Evolutionary conservation across 2,329 filamentous ascomycete genomes (phyloP).

Genomic region (Pezizomycotina sp.): DNA sequence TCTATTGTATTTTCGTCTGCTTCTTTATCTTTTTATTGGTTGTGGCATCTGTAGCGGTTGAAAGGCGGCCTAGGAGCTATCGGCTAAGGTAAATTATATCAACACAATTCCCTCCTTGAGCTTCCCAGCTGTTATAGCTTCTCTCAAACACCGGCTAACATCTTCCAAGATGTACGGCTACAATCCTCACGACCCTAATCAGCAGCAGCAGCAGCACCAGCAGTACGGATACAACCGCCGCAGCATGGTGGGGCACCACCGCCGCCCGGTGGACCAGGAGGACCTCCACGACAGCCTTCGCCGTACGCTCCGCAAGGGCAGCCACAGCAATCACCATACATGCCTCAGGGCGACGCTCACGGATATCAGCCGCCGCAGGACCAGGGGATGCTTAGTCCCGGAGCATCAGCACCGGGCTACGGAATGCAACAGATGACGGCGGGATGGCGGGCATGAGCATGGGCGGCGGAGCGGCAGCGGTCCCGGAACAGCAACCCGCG

Average conservation of each 20-base stretch:
- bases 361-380: slow-evolving; percentile 20
- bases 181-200: not conserved
- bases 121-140: no score
- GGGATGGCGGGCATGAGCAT: slow-evolving; percentile 45
- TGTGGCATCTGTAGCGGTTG: no score
- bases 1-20: no score
- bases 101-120: no score
- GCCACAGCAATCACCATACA: slow-evolving; percentile 11
- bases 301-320: slow-evolving; percentile 19
- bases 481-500: slow-evolving; percentile 35
- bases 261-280: slow-evolving; percentile 16
- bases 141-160: no score
- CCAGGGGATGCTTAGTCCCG: slow-evolving; percentile 23
- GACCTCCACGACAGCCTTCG: slow-evolving; percentile 7
- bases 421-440: slow-evolving; percentile 28
- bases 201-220: slow-evolving; percentile 8
- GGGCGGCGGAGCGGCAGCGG: no score
- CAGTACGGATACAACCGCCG: slow-evolving; percentile 1
- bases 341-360: slow-evolving; percentile 20
- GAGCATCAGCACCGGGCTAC: slow-evolving; percentile 28
- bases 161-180: no score
- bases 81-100: no score
- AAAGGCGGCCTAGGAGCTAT: no score
- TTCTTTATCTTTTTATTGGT: no score
- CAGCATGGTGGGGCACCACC: slow-evolving; percentile 4